phyloP scores from a whole-genome alignment of 2,329 filamentous ascomycete genomes.

The Fonsecaea monophora region DNA sequence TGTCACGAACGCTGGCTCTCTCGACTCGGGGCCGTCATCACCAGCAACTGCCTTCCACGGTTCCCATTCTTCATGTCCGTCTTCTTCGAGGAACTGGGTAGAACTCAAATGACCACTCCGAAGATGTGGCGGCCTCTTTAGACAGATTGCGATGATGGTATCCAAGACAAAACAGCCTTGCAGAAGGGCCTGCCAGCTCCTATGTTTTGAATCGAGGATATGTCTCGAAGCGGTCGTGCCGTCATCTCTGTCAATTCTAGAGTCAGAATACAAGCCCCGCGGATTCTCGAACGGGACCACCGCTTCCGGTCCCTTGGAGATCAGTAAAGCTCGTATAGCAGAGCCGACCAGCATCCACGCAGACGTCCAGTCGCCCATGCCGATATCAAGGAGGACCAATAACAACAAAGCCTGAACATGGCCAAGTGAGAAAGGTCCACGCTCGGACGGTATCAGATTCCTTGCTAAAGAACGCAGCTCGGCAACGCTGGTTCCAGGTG shows the following conservation, averaged over 20 bases:
- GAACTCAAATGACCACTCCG: constrained; percentile 44
- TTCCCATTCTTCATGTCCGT: constrained; percentile 76
- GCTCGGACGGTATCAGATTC: constrained; percentile 48
- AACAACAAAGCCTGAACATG: constrained; percentile 55
- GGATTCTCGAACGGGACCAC: background rate
- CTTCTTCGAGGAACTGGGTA: constrained; percentile 63
- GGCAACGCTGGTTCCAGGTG: constrained; percentile 6
- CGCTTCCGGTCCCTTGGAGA: constrained; percentile 34
- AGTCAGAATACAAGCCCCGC: background rate
- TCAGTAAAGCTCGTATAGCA: constrained; percentile 58
- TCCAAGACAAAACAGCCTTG: constrained; percentile 63
- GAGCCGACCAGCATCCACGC: constrained; percentile 63
- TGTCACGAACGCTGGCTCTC: constrained; percentile 53
- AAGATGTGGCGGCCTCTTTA: constrained; percentile 56
- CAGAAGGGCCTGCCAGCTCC: constrained; percentile 52
- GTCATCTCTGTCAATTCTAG: background rate
- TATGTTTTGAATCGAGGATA: constrained; percentile 33
- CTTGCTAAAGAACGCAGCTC: constrained; percentile 40
- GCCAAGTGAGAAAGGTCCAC: constrained; percentile 49
- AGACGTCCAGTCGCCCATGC: constrained; percentile 53
- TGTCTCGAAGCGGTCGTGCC: constrained; percentile 4
- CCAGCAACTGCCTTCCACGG: constrained; percentile 63
- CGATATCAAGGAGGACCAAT: constrained; percentile 59
- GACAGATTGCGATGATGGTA: constrained; percentile 57
- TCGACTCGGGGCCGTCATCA: constrained; percentile 45